Evolutionary conservation across 257 asterid species (phyloP).

Genomic region (Scutellaria baicalensis): DNA sequence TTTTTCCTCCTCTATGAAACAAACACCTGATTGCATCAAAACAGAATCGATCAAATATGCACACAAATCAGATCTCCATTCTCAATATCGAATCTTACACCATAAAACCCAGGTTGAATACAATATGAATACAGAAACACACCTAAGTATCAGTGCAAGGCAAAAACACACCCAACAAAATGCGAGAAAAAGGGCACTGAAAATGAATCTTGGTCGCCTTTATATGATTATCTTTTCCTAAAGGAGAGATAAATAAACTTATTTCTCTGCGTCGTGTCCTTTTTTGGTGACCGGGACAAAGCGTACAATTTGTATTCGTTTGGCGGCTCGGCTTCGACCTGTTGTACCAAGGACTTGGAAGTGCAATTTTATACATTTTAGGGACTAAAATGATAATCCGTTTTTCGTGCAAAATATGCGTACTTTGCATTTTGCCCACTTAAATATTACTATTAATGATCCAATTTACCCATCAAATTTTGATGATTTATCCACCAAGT

Average conservation of each 20-base stretch:
- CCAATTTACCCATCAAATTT: background rate
- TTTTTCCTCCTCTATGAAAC: constrained; percentile 7
- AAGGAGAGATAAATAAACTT: background rate
- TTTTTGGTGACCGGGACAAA: constrained; percentile 3
- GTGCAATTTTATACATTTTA: background rate
- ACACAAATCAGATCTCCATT: constrained; percentile 4
- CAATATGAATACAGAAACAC: background rate
- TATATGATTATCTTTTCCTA: background rate
- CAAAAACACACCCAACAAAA: background rate
- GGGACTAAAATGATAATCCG: no score
- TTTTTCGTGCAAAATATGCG: no score
- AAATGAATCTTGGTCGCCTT: background rate
- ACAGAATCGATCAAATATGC: background rate
- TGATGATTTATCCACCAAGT: background rate
- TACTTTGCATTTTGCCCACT: background rate
- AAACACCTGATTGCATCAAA: constrained; percentile 18
- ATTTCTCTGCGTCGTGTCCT: background rate
- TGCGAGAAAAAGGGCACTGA: background rate
- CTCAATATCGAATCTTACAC: constrained; percentile 20
- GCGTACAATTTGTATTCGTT: background rate
- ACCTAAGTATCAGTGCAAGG: background rate
- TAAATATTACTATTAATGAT: no score
- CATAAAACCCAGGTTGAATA: background rate
- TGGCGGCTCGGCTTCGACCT: constrained; percentile 8
- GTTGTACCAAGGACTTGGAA: constrained; percentile 3